These are phyloP conservation scores for Fomitopsis palustris DNA, from an alignment of 1,284 basidiomycete species.

Conservation along the genomic window DNA sequence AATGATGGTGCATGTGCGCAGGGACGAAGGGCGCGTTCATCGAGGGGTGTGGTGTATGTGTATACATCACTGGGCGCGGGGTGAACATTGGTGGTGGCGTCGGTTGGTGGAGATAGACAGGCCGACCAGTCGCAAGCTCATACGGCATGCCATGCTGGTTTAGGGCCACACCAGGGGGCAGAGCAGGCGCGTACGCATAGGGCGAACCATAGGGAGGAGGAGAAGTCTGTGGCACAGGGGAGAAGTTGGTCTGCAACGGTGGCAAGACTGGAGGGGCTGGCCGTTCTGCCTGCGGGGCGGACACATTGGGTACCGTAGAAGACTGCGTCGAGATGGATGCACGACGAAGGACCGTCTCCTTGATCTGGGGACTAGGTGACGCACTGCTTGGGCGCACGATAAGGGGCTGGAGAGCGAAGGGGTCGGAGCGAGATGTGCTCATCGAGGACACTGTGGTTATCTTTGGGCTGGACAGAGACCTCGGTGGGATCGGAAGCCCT, in stretches of 20 bases:
- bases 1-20: slow-evolving; percentile 54
- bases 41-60: slow-evolving; percentile 39
- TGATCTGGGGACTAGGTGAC: slow-evolving; percentile 21
- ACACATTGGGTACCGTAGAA: slow-evolving; percentile 9
- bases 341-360: slow-evolving; percentile 41
- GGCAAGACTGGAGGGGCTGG: slow-evolving; percentile 43
- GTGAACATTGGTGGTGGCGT: slow-evolving; percentile 57
- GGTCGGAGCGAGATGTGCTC: slow-evolving; percentile 7
- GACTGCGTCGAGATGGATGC: slow-evolving; percentile 23
- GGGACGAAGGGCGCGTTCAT: slow-evolving; percentile 45
- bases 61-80: slow-evolving; percentile 58
- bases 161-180: slow-evolving; percentile 74
- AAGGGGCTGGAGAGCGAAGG: not conserved
- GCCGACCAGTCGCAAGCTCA: slow-evolving; percentile 74
- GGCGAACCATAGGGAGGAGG: slow-evolving; percentile 56
- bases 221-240: slow-evolving; percentile 50
- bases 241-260: slow-evolving; percentile 57
- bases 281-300: slow-evolving; percentile 21
- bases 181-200: slow-evolving; percentile 52
- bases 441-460: not conserved
- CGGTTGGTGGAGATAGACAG: slow-evolving; percentile 63
- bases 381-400: slow-evolving; percentile 6
- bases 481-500: not conserved
- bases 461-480: not conserved
- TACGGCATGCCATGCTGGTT: slow-evolving; percentile 73